These are phyloP conservation scores for Pseudogymnoascus sp. DNA, from an alignment of 2,329 filamentous ascomycete species.

Conservation along the genomic window DNA sequence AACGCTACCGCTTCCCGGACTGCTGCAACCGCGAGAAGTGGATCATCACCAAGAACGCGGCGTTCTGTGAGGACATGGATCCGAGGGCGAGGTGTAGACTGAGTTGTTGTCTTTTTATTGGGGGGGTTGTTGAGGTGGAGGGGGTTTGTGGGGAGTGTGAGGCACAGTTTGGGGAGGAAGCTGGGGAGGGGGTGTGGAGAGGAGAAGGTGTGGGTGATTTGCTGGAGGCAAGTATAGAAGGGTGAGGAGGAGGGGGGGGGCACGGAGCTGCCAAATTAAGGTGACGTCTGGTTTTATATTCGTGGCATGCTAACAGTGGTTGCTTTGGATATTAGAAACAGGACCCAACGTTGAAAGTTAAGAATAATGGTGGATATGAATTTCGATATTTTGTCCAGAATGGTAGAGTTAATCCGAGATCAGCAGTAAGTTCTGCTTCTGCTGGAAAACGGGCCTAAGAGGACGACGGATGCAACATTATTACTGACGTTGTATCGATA, in stretches of 20 bases:
- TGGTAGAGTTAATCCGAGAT: not conserved
- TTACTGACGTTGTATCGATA: not conserved
- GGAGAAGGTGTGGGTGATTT: not conserved
- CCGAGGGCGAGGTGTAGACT: not conserved
- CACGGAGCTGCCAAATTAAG: not conserved
- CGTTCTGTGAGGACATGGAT: slow-evolving; percentile 2
- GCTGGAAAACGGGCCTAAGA: too few relatives aligned
- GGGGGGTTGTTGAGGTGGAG: not conserved
- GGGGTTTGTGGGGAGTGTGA: not conserved
- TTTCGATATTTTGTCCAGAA: not conserved
- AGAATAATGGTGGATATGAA: not conserved
- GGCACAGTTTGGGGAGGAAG: not conserved
- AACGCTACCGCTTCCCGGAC: not conserved
- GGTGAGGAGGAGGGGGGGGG: too few relatives aligned
- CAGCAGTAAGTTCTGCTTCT: not conserved
- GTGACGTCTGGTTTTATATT: not conserved
- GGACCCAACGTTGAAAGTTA: not conserved
- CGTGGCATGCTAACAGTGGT: not conserved
- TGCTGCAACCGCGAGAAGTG: slow-evolving; percentile 11
- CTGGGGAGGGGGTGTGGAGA: not conserved
- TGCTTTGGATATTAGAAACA: not conserved
- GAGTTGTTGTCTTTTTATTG: not conserved
- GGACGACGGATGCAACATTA: not conserved
- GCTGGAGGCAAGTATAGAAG: not conserved
- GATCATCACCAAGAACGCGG: not conserved